Conservation (phyloP, 2,329 filamentous ascomycete genomes). For the Chaetothyriales sp. region DNA sequence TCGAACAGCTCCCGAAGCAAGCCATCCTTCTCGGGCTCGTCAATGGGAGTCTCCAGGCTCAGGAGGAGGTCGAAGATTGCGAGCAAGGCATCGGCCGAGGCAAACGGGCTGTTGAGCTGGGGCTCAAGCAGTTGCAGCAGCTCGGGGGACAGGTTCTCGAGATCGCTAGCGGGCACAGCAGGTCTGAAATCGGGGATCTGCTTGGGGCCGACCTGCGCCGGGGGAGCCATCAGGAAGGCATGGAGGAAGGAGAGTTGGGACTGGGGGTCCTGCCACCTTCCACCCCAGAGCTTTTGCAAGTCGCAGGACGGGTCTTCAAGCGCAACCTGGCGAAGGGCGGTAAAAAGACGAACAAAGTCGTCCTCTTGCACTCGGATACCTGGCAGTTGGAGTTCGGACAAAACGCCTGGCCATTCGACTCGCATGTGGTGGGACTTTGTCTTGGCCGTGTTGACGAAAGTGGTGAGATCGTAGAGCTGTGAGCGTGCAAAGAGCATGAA, state of each 20-base stretch:
- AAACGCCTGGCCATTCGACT: slow-evolving; percentile 53
- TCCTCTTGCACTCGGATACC: slow-evolving; percentile 58
- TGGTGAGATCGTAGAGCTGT: slow-evolving; percentile 52
- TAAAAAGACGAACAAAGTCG: slow-evolving; percentile 71
- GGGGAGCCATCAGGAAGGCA: slow-evolving; percentile 62
- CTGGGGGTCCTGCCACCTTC: slow-evolving; percentile 68
- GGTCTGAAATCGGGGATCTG: slow-evolving; percentile 68
- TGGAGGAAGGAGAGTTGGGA: slow-evolving; percentile 89
- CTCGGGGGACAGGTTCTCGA: slow-evolving; percentile 44
- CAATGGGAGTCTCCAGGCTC: slow-evolving; percentile 41
- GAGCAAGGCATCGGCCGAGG: slow-evolving; percentile 69
- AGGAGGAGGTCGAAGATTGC: slow-evolving; percentile 50
- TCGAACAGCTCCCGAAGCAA: slow-evolving; percentile 48
- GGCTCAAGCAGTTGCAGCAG: slow-evolving; percentile 45
- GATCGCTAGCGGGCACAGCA: slow-evolving; percentile 56
- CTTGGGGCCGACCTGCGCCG: slow-evolving; percentile 64
- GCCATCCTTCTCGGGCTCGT: slow-evolving; percentile 38
- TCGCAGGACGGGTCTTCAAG: slow-evolving; percentile 51
- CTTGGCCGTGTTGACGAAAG: slow-evolving; percentile 44
- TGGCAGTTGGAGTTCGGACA: slow-evolving; percentile 67
- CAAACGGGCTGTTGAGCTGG: slow-evolving; percentile 70
- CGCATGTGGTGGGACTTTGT: slow-evolving; percentile 40
- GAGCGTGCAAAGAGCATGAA: slow-evolving; percentile 50
- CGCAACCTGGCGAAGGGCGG: slow-evolving; percentile 60
- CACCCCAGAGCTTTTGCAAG: slow-evolving; percentile 81